phyloP scores from a whole-genome alignment of 176 grass and related monocot genomes.

The Neostapfia colusana region DNA sequence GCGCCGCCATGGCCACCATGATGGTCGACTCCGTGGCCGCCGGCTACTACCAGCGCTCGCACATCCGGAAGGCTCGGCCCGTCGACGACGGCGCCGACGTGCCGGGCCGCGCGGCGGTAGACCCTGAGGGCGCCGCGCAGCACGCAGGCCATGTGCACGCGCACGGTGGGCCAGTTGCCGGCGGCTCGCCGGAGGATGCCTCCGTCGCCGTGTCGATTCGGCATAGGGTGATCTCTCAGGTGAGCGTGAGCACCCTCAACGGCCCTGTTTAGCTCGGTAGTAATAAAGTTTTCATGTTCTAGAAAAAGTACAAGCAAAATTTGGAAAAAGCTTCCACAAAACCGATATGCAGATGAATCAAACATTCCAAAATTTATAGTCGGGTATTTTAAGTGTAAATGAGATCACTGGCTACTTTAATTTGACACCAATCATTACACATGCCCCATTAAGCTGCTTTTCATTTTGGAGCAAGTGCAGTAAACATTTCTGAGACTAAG shows the following conservation, averaged over 20 bases:
- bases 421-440: conserved; percentile 18
- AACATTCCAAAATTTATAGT: neutral
- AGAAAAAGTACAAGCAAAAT: conserved; percentile 9
- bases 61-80: conserved; percentile 50
- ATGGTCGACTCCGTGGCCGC: conserved; percentile 69
- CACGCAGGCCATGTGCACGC: conserved; percentile 52
- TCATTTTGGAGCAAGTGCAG: neutral
- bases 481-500: neutral
- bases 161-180: conserved; percentile 22
- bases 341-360: neutral
- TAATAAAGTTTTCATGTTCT: neutral
- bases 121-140: conserved; percentile 21
- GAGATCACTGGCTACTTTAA: neutral
- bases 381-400: neutral
- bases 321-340: neutral
- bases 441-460: neutral
- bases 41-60: conserved; percentile 64
- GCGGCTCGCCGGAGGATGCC: conserved; percentile 46
- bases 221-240: conserved; percentile 72
- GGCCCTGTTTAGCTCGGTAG: neutral
- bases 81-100: conserved; percentile 25
- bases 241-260: neutral
- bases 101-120: neutral
- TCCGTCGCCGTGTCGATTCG: conserved; percentile 46
- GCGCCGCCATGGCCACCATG: conserved; percentile 70